phyloP scores from a whole-genome alignment of 164 flowering plant species.

The Macadamia tetraphylla region DNA sequence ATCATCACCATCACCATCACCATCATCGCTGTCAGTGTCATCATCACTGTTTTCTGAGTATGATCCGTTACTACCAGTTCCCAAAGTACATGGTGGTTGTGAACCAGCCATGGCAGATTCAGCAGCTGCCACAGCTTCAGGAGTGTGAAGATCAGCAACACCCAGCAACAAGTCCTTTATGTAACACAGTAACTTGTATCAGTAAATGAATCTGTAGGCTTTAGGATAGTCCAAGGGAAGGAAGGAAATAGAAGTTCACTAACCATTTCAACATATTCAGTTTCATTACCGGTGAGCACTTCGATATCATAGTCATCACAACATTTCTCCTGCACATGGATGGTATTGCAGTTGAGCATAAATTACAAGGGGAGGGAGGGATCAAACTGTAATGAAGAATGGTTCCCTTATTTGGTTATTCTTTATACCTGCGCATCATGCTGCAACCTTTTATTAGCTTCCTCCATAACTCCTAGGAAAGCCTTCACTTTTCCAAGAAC shows the following conservation, averaged over 20 bases:
- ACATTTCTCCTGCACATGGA: conserved; percentile 40
- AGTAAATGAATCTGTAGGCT: background rate
- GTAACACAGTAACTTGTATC: background rate
- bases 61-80: conserved; percentile 21
- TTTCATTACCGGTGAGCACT: conserved; percentile 64
- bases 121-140: conserved; percentile 87
- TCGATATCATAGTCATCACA: conserved; percentile 56
- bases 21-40: conserved; percentile 18
- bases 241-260: background rate
- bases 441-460: conserved; percentile 61
- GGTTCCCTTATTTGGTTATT: background rate
- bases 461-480: conserved; percentile 68
- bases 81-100: conserved; percentile 29
- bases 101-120: conserved; percentile 57
- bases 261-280: conserved; percentile 82
- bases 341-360: background rate
- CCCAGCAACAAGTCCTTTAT: conserved; percentile 82
- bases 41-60: conserved; percentile 32
- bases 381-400: background rate
- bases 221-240: background rate
- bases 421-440: conserved; percentile 45
- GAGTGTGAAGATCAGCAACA: conserved; percentile 80
- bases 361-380: background rate
- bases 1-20: conserved; percentile 1
- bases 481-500: conserved; percentile 71